Conservation (phyloP, 805 yeast genomes). For the Metschnikowia baotianmanensis region DNA sequence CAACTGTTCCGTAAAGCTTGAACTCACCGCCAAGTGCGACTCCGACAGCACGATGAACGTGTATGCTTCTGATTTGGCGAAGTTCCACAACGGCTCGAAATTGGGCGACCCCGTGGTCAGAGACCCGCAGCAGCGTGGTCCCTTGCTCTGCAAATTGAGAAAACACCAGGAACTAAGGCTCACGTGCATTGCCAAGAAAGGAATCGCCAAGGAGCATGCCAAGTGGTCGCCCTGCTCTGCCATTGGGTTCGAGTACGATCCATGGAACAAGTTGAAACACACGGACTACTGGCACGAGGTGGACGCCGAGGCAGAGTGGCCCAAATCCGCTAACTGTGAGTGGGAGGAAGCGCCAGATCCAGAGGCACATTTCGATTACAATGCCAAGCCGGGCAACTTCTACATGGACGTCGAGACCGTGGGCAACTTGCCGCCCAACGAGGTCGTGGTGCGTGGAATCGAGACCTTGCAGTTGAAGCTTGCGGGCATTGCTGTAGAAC, state of each 20-base stretch:
- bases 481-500: constrained; percentile 78
- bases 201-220: constrained; percentile 96
- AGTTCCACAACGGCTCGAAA: constrained; percentile 41
- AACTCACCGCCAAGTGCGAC: constrained; percentile 85
- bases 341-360: constrained; percentile 95
- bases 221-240: constrained; percentile 98
- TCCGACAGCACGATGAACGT: constrained; percentile 85
- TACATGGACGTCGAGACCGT: constrained; percentile 91
- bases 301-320: constrained; percentile 90
- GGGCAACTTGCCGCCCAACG: constrained; percentile 85
- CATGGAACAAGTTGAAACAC: constrained; percentile 97
- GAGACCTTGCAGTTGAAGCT: constrained; percentile 84
- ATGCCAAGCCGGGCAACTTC: constrained; percentile 75
- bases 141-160: constrained; percentile 86
- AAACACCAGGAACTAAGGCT: constrained; percentile 88
- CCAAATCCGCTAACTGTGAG: constrained; percentile 79
- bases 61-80: constrained; percentile 73
- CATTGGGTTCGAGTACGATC: constrained; percentile 94
- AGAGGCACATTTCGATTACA: constrained; percentile 81
- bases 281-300: constrained; percentile 97
- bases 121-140: constrained; percentile 76
- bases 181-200: constrained; percentile 95
- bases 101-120: constrained; percentile 85
- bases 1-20: constrained; percentile 86
- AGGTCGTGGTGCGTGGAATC: constrained; percentile 82